Conservation (phyloP, 768 basidiomycete genomes). For the Calocera cornea region DNA sequence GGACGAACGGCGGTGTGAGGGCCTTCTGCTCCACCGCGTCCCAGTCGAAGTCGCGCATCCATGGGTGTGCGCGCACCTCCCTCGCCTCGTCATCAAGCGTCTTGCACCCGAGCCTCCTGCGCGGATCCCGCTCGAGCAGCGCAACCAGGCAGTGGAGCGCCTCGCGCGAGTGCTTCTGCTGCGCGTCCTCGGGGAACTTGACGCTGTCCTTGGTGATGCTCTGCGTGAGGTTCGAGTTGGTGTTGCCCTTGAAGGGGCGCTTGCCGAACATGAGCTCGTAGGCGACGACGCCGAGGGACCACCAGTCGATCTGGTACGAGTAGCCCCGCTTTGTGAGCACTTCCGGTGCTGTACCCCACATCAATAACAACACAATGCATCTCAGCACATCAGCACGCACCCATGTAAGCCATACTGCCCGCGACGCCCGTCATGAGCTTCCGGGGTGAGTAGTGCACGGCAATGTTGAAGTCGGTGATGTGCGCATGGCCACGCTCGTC, state of each 20-base stretch:
- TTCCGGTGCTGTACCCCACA: slow-evolving; percentile 48
- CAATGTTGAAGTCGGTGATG: slow-evolving; percentile 97
- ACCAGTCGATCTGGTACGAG: slow-evolving; percentile 90
- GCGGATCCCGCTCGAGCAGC: slow-evolving; percentile 78
- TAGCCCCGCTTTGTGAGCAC: slow-evolving; percentile 90
- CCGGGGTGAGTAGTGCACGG: slow-evolving; percentile 88
- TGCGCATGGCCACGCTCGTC: slow-evolving; percentile 83
- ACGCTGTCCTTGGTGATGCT: slow-evolving; percentile 80
- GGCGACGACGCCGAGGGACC: slow-evolving; percentile 87
- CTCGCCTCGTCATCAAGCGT: slow-evolving; percentile 61
- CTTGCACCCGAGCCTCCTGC: slow-evolving; percentile 70
- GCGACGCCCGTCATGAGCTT: slow-evolving; percentile 85
- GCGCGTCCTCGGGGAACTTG: slow-evolving; percentile 82
- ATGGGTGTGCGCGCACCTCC: slow-evolving; percentile 66
- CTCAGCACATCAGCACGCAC: slow-evolving; percentile 26
- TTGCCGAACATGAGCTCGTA: slow-evolving; percentile 87
- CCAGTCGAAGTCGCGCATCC: slow-evolving; percentile 81
- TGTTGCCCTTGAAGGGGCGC: slow-evolving; percentile 83
- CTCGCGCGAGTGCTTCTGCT: slow-evolving; percentile 56
- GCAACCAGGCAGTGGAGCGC: slow-evolving; percentile 63
- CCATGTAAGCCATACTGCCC: slow-evolving; percentile 99
- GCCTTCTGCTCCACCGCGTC: slow-evolving; percentile 48
- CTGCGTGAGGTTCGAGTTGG: slow-evolving; percentile 83
- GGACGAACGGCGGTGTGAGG: slow-evolving; percentile 69
- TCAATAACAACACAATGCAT: neutral